A percentile compares a stretch with the other conserved stretches of the same genome.
phyloP scores from a whole-genome alignment of 352 stramenopile species.

The Lagenidium sp. region DNA sequence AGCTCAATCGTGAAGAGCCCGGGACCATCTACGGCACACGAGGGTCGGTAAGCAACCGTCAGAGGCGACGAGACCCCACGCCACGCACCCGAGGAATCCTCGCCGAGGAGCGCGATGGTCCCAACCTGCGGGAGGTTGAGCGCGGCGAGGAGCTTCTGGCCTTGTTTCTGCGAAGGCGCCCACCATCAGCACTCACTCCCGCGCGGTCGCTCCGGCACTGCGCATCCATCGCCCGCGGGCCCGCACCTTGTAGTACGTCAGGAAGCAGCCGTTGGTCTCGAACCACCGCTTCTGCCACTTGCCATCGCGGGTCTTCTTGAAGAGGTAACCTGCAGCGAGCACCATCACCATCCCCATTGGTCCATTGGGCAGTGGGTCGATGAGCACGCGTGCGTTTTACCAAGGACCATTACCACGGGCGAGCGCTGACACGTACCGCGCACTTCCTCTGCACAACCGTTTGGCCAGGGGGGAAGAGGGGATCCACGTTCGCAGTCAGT shows the following conservation, averaged over 20 bases:
- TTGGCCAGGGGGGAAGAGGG: too few species aligned
- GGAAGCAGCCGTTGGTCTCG: constrained; percentile 96
- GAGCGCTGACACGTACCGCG: constrained; percentile 19
- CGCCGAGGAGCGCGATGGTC: constrained; percentile 57
- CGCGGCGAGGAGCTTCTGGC: constrained; percentile 91
- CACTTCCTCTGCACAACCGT: constrained; percentile 35
- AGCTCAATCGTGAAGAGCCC: constrained; percentile 86
- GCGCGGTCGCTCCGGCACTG: too few species aligned
- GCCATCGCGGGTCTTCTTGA: constrained; percentile 91
- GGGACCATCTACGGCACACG: constrained; percentile 41
- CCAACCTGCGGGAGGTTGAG: constrained; percentile 92
- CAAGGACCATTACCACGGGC: too few species aligned
- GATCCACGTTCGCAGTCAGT: background rate
- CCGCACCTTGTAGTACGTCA: constrained; percentile 97
- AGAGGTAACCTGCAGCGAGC: constrained; percentile 72
- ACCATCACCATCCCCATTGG: background rate
- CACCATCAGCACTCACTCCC: too few species aligned
- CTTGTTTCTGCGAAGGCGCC: constrained; percentile 88
- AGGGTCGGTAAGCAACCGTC: background rate
- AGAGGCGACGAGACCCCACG: background rate
- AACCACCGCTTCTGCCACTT: constrained; percentile 99
- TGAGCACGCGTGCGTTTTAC: too few species aligned
- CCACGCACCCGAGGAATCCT: constrained; percentile 47
- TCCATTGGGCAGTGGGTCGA: too few species aligned
- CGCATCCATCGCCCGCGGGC: too few species aligned